Conservation (phyloP, 1,284 basidiomycete genomes). For the Ustilago crameri region DNA sequence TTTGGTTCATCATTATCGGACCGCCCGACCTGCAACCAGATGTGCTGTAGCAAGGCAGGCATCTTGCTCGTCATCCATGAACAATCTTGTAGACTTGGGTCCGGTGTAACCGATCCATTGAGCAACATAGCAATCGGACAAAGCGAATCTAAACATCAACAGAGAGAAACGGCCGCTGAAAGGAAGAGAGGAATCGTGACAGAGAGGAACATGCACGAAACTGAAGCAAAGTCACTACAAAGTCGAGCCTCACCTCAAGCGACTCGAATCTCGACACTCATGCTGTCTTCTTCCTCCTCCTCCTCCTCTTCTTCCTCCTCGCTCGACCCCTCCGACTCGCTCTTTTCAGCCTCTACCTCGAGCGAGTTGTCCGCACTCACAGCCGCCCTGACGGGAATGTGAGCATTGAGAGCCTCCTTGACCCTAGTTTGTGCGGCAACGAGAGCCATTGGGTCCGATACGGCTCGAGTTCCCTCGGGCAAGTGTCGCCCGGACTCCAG, state of each 20-base stretch:
- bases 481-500: background rate
- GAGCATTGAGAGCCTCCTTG: conserved; percentile 8
- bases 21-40: no score
- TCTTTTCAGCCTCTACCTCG: conserved; percentile 1
- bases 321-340: background rate
- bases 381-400: conserved; percentile 18
- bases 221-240: no score
- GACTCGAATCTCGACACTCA: conserved; percentile 33
- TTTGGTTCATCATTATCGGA: no score
- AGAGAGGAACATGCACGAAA: no score
- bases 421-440: conserved; percentile 14
- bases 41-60: no score
- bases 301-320: conserved; percentile 1
- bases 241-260: background rate
- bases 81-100: no score
- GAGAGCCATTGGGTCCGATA: conserved; percentile 35
- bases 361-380: conserved; percentile 38
- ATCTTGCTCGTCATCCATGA: no score
- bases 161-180: background rate
- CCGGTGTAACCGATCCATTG: no score
- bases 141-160: conserved; percentile 5
- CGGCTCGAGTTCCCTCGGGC: conserved; percentile 5
- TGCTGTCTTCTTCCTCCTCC: conserved; percentile 25
- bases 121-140: no score
- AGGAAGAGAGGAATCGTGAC: background rate